Evolutionary conservation across 352 stramenopile species (phyloP), one percentile per base, ranked within the genome.

Genomic region (Phytopythium montanum): DNA sequence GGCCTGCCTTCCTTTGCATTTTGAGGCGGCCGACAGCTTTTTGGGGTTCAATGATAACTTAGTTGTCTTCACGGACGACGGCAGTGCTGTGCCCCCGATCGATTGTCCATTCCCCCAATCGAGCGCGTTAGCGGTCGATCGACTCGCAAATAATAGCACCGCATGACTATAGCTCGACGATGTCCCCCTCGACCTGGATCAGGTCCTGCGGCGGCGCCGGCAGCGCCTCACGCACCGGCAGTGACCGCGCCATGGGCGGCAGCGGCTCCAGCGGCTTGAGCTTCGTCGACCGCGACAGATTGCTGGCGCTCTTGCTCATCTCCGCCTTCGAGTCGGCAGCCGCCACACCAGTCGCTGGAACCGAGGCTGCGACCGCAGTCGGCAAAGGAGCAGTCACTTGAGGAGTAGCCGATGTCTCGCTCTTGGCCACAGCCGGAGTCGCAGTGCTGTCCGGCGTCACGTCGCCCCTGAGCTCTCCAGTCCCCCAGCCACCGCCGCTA

Each of bases 141-240:
- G 21, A 49, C n/a, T 18, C 18, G 42, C 42, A 49, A 6, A 18
- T 19, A 49, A 29, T 29, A 49, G 10, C 3, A 49, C 42, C n/a
- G 10, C 42, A 14, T 28, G 19, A 5, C 61, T 69, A 87, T 18
- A 87, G 70, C 60, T 87, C 76, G 49, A 87, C 74, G 38, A 87
- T 87, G 29, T 87, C 76, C 16, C 76, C 76, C 38, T 87, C 76
- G 28, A 87, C 76, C 54, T 81, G 61, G 36, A 84, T 57, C 25
- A 87, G 52, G 44, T 84, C 70, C 61, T 84, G 74, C 18, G 72
- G 70, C 21, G 72, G 67, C 39, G 57, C 36, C 8, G 60, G 65
- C 56, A 81, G 62, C 54, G 72, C 66, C 54, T 66, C 46, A 31
- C 64, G 72, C 39, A 76, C 61, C 14, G 72, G 69, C 53, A 75